Evolutionary conservation across 1,284 basidiomycete genomes (phyloP), one percentile per base, ranked within the genome.

Genomic region (Leccinum angustisporum): DNA sequence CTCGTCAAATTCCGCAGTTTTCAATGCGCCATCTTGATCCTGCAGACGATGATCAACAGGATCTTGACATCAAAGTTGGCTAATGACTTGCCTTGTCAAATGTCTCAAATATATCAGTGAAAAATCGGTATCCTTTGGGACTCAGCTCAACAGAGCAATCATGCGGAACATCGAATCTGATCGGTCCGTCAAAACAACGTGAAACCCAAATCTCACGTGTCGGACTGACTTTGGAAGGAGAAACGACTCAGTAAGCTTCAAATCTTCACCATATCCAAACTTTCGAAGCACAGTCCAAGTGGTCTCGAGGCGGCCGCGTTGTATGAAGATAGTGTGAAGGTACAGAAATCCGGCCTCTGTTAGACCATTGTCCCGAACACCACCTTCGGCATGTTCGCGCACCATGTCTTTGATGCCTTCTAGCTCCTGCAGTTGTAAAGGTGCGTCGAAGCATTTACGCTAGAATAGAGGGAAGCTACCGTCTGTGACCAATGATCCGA

Each of bases 101-200:
- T 14, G 90, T 90, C 76, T 98, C 94, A 72, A 99, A 99, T 50
- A 98, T 88, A 68, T 98, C 97, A 1, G 97, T 98, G 67, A 99
- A 90, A 80, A 98, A 99, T 71, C 97, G 92, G 76, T 98, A 97
- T 4, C 97, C 97, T 40, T 91, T 80, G 4, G 92, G 95, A 70
- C 90, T 94, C 36, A 99, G 82, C 78, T 99, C 97, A 7, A 97
- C 96, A 0, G 94, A 95, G 75, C 94, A 98, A 73, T 98, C 97
- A 56, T 85, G 79, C 0, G 95, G 92, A 9, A 98, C 94, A 62
- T 97, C 94, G 70, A 98, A 96, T 73, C 91, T 96, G 68, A 63
- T 56, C 34, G 21, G 50, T 36, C 7, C 14, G 59, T 73, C 56
- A 70, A 60, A 48, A 46, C 8, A 53, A 53, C 53, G 30, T 25